Base-by-base conservation (phyloP, 495 filamentous ascomycete genomes). In the Daldinia concentrica region DNA sequence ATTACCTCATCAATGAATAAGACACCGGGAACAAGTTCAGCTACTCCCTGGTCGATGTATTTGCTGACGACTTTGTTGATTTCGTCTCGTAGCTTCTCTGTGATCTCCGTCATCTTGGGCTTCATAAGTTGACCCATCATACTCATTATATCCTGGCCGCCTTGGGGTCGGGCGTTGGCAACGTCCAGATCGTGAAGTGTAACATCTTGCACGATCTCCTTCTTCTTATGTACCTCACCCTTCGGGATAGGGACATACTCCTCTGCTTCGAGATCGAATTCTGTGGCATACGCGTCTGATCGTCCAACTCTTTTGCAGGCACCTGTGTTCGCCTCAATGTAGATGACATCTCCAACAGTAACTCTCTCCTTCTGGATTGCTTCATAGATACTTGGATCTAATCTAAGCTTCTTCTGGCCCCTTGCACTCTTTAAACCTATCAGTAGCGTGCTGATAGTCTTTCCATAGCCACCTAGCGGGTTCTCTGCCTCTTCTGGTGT, bases 101-200 rank as follows among this genome's bases (percentile, higher is more conserved):
- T 98, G 71, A 98, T 97, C 78, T 98, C 95, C 11, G 95, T 98
- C 87, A 97, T 97, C 85, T 96, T 95, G 65, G 95, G 95, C 86
- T 97, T 98, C 92, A 97, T 97, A 69, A 99, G 83, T 77, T 98
- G 95, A 68, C 95, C 95, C 93, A 99, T 97, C 95, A 99, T 98
- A 79, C 92, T 96, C 94, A 99, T 97, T 63, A 99, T 94, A 79
- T 99, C 95, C 82, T 99, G 95, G 62, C 95, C 95, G 34, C 95
- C 95, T 84, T 97, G 88, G 12, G 95, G 96, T 64, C 95, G 86
- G 11, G 95, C 92, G 74, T 99, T 99, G 70, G 95, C 95, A 70
- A 97, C 93, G 77, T 99, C 95, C 54, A 99, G 83, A 73, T 99
- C 95, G 75, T 99, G 95, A 63, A 99, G 85, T 34, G 94, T 97